phyloP scores from a whole-genome alignment of 116 monocot species.

The Zostera marina region DNA sequence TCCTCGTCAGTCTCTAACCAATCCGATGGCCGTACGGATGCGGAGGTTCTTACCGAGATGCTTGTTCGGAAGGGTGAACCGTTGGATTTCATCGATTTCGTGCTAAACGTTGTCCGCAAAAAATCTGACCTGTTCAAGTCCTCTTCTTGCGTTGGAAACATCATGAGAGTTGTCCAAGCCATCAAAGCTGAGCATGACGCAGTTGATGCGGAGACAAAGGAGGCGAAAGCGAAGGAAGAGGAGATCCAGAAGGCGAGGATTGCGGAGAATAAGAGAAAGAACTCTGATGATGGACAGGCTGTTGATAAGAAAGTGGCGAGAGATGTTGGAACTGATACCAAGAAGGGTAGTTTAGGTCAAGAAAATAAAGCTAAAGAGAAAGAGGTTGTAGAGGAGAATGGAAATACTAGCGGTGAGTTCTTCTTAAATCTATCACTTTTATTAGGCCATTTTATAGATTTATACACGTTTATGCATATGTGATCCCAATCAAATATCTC shows the following conservation, averaged over 20 bases:
- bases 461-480: no score
- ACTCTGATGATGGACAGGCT: not conserved
- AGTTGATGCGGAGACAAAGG: not conserved
- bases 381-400: constrained; percentile 5
- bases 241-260: not conserved
- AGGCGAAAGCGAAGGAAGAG: not conserved
- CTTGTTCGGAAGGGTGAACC: constrained; percentile 6
- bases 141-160: not conserved
- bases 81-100: constrained; percentile 11
- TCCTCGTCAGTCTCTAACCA: not conserved
- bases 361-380: not conserved
- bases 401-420: constrained; percentile 1
- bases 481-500: no score
- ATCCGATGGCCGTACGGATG: not conserved
- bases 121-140: constrained; percentile 18
- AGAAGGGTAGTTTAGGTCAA: not conserved
- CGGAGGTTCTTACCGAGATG: constrained; percentile 2
- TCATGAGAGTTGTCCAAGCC: constrained; percentile 7
- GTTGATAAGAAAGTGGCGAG: not conserved
- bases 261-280: not conserved
- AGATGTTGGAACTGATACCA: not conserved
- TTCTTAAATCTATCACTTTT: not conserved
- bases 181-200: constrained; percentile 9
- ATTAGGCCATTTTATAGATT: no score
- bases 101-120: constrained; percentile 16